Conservation (phyloP, 2,329 filamentous ascomycete species). For the Colletotrichum cordylinicola region DNA sequence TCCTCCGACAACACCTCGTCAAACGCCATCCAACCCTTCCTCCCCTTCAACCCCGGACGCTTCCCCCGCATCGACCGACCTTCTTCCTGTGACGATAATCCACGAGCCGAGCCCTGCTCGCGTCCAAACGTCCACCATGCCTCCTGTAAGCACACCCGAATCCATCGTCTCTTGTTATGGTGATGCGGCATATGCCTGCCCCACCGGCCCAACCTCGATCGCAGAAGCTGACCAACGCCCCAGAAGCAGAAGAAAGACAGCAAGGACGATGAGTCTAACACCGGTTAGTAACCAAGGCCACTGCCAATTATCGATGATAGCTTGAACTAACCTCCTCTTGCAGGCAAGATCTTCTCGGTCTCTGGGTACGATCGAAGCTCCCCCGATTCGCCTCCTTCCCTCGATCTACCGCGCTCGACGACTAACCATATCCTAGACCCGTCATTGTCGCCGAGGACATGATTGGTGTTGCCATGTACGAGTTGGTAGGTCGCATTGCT, state of each 20-base stretch:
- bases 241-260: slow-evolving; percentile 35
- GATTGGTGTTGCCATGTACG: slow-evolving; percentile 99
- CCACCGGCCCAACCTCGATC: slow-evolving; percentile 7
- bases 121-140: slow-evolving; percentile 52
- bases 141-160: slow-evolving; percentile 54
- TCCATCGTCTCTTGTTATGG: slow-evolving; percentile 3
- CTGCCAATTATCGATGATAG: not conserved
- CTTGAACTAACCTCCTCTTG: slow-evolving; percentile 3
- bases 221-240: slow-evolving; percentile 12
- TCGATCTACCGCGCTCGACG: slow-evolving; percentile 12
- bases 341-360: slow-evolving; percentile 68
- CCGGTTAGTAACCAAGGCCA: slow-evolving; percentile 35
- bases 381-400: slow-evolving; percentile 6
- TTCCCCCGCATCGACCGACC: slow-evolving; percentile 31
- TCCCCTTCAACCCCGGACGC: slow-evolving; percentile 32
- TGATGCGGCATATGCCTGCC: slow-evolving; percentile 15
- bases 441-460: slow-evolving; percentile 98
- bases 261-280: slow-evolving; percentile 41
- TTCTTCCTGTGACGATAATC: slow-evolving; percentile 7
- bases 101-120: slow-evolving; percentile 23
- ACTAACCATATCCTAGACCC: slow-evolving; percentile 58
- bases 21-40: slow-evolving; percentile 35
- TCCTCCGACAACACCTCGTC: slow-evolving; percentile 42
- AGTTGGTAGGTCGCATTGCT: slow-evolving; percentile 70
- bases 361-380: slow-evolving; percentile 58